phyloP scores from a whole-genome alignment of 176 grass and related monocot genomes.

The Musa beccarii region DNA sequence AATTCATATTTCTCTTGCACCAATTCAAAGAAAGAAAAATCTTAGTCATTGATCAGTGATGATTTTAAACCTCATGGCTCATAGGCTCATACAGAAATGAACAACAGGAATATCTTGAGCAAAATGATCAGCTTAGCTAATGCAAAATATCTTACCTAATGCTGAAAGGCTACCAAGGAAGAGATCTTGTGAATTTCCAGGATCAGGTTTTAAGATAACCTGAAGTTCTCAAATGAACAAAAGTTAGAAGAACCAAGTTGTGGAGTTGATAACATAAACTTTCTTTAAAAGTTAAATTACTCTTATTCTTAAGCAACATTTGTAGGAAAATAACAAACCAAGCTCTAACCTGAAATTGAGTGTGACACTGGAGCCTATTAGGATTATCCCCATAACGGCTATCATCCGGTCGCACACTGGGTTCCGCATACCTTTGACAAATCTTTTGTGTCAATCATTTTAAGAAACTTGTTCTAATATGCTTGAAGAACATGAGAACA shows the following conservation, averaged over 20 bases:
- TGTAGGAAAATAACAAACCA: background rate
- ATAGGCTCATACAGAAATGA: background rate
- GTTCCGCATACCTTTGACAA: conserved; percentile 69
- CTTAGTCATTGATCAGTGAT: background rate
- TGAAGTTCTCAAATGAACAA: conserved; percentile 17
- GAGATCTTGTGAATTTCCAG: conserved; percentile 84
- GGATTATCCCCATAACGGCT: conserved; percentile 97
- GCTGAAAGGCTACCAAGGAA: conserved; percentile 89
- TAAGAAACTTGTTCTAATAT: background rate
- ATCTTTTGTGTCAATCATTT: background rate
- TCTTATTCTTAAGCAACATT: background rate
- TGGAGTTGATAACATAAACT: background rate
- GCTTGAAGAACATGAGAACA: background rate
- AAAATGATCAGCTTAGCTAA: background rate
- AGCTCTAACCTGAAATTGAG: conserved; percentile 81
- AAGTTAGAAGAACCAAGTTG: background rate
- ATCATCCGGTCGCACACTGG: conserved; percentile 85
- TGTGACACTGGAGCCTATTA: conserved; percentile 86
- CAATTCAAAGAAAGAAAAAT: background rate
- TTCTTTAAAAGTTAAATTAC: too few species aligned
- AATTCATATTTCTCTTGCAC: too few species aligned
- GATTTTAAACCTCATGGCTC: background rate
- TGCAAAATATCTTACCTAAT: conserved; percentile 31
- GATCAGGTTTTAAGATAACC: conserved; percentile 94
- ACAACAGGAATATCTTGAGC: background rate